These are phyloP conservation scores for Phytophthora rubi DNA, from an alignment of 352 stramenopile genomes.

Conservation along the genomic window DNA sequence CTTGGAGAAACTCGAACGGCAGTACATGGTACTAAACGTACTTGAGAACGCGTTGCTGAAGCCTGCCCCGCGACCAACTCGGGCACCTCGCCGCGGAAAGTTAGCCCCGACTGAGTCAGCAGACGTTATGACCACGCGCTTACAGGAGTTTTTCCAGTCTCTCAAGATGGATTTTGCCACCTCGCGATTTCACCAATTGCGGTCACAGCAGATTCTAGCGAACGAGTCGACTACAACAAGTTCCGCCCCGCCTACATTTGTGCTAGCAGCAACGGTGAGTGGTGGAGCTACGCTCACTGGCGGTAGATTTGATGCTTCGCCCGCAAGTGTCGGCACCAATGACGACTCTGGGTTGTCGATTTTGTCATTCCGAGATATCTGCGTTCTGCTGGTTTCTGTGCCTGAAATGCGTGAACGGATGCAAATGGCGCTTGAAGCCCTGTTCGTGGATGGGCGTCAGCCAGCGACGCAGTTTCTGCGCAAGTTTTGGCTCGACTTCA, in stretches of 20 bases:
- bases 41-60: constrained; percentile 55
- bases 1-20: constrained; percentile 67
- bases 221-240: constrained; percentile 34
- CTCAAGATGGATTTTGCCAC: constrained; percentile 55
- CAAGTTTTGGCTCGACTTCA: constrained; percentile 62
- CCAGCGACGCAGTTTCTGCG: constrained; percentile 42
- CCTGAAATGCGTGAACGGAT: constrained; percentile 37
- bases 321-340: constrained; percentile 15
- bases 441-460: constrained; percentile 55
- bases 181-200: constrained; percentile 48
- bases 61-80: constrained; percentile 30
- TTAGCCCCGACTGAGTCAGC: constrained; percentile 24
- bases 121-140: constrained; percentile 14
- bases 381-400: constrained; percentile 44
- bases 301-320: constrained; percentile 17
- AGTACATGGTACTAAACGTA: constrained; percentile 57
- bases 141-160: constrained; percentile 47
- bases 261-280: constrained; percentile 19
- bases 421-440: constrained; percentile 51
- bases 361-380: constrained; percentile 62
- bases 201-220: constrained; percentile 60
- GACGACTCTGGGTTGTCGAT: constrained; percentile 40
- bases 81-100: constrained; percentile 24
- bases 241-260: constrained; percentile 26
- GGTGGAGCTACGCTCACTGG: constrained; percentile 8